phyloP scores from a whole-genome alignment of 768 basidiomycete genomes.

The Russula lepida region DNA sequence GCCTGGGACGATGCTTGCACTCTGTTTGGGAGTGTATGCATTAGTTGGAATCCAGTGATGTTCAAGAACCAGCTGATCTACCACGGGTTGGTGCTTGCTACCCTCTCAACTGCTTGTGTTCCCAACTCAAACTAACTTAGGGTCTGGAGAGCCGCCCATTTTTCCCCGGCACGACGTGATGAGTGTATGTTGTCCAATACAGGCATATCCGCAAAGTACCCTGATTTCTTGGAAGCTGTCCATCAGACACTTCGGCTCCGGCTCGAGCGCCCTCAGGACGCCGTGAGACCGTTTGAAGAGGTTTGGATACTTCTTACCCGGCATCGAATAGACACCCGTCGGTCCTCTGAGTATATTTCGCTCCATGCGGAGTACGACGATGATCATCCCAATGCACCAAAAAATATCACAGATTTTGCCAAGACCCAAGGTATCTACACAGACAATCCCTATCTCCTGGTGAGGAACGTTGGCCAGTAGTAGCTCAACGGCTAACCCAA shows the following conservation, averaged over 20 bases:
- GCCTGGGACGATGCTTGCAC: slow-evolving; percentile 72
- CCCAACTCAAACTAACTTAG: slow-evolving; percentile 18
- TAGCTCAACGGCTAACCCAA: background rate
- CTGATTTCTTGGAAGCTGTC: slow-evolving; percentile 27
- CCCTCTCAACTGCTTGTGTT: background rate
- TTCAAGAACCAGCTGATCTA: slow-evolving; percentile 44
- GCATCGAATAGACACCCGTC: slow-evolving; percentile 56
- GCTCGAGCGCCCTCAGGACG: slow-evolving; percentile 24
- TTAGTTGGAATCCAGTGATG: slow-evolving; percentile 76
- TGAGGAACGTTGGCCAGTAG: background rate
- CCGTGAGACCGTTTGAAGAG: slow-evolving; percentile 28
- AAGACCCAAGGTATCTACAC: slow-evolving; percentile 18
- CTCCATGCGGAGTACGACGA: slow-evolving; percentile 43
- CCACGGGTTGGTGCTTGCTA: slow-evolving; percentile 50
- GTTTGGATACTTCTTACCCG: slow-evolving; percentile 79
- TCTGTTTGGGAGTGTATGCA: slow-evolving; percentile 70
- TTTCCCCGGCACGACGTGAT: slow-evolving; percentile 20
- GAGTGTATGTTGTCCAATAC: slow-evolving; percentile 26
- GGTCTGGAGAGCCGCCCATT: slow-evolving; percentile 27
- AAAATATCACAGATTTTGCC: background rate
- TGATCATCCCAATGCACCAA: background rate
- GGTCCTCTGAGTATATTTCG: slow-evolving; percentile 60
- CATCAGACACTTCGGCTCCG: slow-evolving; percentile 36
- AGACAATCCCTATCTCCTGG: slow-evolving; percentile 18
- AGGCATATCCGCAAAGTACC: background rate